phyloP scores from a whole-genome alignment of 2,329 filamentous ascomycete species.

The Clarireedia hainanense region DNA sequence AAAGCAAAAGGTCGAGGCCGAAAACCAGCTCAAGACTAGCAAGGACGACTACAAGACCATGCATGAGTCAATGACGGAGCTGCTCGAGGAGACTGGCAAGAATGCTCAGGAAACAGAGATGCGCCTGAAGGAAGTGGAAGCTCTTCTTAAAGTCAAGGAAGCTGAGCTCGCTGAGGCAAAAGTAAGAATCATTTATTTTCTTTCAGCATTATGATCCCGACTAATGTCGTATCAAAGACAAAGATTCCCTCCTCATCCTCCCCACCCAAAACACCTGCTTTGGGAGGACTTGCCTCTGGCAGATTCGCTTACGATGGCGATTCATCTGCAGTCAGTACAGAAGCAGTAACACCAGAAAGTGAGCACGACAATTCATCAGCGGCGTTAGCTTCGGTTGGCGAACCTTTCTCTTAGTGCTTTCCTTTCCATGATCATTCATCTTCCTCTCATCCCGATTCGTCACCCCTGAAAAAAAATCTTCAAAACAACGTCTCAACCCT shows the following conservation, averaged over 20 bases:
- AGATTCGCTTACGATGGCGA: conserved; percentile 39
- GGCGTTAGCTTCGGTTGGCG: conserved; percentile 59
- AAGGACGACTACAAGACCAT: conserved; percentile 50
- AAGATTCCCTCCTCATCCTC: conserved; percentile 31
- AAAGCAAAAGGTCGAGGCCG: conserved; percentile 42
- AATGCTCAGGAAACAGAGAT: conserved; percentile 32
- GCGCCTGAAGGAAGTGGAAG: conserved; percentile 34
- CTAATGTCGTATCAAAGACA: conserved; percentile 7
- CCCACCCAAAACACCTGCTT: conserved; percentile 30
- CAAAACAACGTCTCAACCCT: no score
- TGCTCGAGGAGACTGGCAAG: conserved; percentile 47
- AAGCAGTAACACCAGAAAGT: conserved; percentile 44
- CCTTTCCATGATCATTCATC: conserved; percentile 8
- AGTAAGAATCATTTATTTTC: conserved; percentile 31
- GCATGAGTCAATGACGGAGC: conserved; percentile 52
- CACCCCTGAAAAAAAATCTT: no score
- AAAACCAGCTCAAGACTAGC: conserved; percentile 43
- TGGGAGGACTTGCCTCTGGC: conserved; percentile 43
- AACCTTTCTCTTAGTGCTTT: conserved; percentile 24
- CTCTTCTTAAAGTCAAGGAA: conserved; percentile 43
- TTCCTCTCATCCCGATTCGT: not conserved
- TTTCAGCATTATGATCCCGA: not conserved
- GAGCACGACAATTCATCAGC: conserved; percentile 54
- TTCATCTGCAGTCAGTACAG: conserved; percentile 25
- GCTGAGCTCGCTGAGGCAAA: conserved; percentile 55